These are phyloP conservation scores for Phycomyces nitens DNA, from an alignment of 192 early-diverging fungal species.

Conservation along the genomic window DNA sequence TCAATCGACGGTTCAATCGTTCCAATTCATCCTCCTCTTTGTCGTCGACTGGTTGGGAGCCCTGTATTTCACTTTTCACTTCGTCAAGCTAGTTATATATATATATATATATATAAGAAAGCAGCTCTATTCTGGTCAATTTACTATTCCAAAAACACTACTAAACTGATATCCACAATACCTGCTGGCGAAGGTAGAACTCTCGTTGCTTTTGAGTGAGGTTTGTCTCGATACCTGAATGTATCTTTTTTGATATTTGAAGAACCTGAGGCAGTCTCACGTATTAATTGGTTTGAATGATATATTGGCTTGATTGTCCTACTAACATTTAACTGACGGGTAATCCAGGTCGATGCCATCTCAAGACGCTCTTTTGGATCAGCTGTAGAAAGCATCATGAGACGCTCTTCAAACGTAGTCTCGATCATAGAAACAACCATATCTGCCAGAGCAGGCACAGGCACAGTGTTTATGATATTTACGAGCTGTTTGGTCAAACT, in stretches of 20 bases:
- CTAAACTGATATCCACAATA: constrained; percentile 16
- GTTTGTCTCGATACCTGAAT: constrained; percentile 71
- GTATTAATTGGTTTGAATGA: no score
- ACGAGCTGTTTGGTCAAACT: constrained; percentile 58
- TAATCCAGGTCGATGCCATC: constrained; percentile 60
- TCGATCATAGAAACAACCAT: constrained; percentile 73
- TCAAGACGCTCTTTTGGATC: constrained; percentile 58
- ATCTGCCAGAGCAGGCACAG: constrained; percentile 63
- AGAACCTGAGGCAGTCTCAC: constrained; percentile 46
- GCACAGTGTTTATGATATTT: constrained; percentile 59
- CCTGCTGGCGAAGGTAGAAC: constrained; percentile 75
- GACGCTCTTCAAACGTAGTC: constrained; percentile 65
- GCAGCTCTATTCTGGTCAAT: not conserved
- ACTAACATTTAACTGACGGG: constrained; percentile 64
- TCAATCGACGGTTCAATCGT: constrained; percentile 54
- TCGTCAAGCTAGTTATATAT: constrained; percentile 71
- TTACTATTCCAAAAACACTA: not conserved
- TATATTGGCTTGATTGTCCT: no score
- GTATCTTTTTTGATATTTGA: constrained; percentile 77
- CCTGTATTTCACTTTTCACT: constrained; percentile 76
- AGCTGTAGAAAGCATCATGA: constrained; percentile 58
- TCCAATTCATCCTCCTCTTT: constrained; percentile 67
- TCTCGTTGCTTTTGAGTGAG: constrained; percentile 78
- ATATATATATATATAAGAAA: no score
- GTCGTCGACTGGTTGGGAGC: constrained; percentile 32